These are phyloP conservation scores for Diaporthe destruens DNA, from an alignment of 2,329 filamentous ascomycete genomes.

Conservation along the genomic window DNA sequence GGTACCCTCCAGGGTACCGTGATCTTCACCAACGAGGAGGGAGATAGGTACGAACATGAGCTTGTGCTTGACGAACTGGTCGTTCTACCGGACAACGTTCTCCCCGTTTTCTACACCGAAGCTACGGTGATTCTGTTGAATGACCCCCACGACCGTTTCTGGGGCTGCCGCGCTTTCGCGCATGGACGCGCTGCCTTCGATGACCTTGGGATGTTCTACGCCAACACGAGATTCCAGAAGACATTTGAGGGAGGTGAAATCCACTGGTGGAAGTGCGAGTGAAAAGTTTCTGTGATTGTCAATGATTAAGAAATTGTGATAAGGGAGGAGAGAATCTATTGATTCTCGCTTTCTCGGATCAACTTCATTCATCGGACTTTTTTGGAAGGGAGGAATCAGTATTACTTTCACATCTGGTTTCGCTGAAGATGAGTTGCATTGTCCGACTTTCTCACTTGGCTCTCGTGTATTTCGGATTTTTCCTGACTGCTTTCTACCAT, in stretches of 20 bases:
- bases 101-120: neutral
- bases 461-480: neutral
- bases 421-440: neutral
- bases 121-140: neutral
- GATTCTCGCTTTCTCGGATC: too few relatives aligned
- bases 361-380: too few relatives aligned
- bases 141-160: neutral
- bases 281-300: neutral
- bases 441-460: neutral
- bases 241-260: conserved; percentile 15
- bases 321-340: too few relatives aligned
- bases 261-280: conserved; percentile 2
- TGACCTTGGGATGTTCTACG: conserved; percentile 10
- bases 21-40: conserved; percentile 18
- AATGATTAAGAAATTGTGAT: too few relatives aligned
- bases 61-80: conserved; percentile 10
- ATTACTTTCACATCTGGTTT: neutral
- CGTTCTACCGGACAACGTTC: neutral
- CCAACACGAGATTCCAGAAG: conserved; percentile 1
- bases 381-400: neutral
- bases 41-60: conserved; percentile 17
- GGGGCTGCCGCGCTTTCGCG: neutral
- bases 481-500: too few relatives aligned
- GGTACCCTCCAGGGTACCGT: conserved; percentile 7
- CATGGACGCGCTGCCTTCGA: conserved; percentile 3